phyloP scores from a whole-genome alignment of 2,329 filamentous ascomycete species.

The Ceratocystis destructans region DNA sequence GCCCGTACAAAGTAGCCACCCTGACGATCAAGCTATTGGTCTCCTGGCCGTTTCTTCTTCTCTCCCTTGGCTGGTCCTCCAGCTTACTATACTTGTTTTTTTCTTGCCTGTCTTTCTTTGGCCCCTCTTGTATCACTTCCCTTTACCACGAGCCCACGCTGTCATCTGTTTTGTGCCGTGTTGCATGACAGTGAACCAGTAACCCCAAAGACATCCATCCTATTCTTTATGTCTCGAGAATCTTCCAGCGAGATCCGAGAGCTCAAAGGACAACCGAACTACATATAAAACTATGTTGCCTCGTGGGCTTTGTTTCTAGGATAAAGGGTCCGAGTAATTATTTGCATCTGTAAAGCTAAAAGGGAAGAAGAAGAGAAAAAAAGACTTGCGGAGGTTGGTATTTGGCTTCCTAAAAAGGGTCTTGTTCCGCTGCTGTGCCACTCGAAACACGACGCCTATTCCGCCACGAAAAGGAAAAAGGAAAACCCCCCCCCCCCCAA shows the following conservation, averaged over 20 bases:
- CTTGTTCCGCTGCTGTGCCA: constrained; percentile 6
- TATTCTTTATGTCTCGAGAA: not conserved
- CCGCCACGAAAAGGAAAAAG: not conserved
- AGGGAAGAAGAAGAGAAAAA: no score
- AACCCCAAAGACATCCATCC: not conserved
- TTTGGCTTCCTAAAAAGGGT: constrained; percentile 3
- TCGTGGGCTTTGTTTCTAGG: not conserved
- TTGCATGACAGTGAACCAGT: not conserved
- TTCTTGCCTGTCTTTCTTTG: not conserved
- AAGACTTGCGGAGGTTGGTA: not conserved
- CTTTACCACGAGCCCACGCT: not conserved
- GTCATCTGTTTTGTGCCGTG: not conserved
- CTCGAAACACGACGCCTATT: not conserved
- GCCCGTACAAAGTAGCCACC: not conserved
- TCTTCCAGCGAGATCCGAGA: not conserved
- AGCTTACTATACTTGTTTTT: not conserved
- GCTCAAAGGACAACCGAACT: not conserved
- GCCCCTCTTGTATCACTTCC: not conserved
- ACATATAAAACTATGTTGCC: not conserved
- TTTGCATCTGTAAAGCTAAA: no score
- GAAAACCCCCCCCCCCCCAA: no score
- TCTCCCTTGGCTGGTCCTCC: not conserved
- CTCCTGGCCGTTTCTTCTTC: not conserved
- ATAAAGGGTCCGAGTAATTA: no score
- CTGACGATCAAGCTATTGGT: not conserved